A percentile compares a stretch with the other conserved stretches of the same genome.
phyloP scores from a whole-genome alignment of 192 early-diverging fungal species.

The Podila epicladia region DNA sequence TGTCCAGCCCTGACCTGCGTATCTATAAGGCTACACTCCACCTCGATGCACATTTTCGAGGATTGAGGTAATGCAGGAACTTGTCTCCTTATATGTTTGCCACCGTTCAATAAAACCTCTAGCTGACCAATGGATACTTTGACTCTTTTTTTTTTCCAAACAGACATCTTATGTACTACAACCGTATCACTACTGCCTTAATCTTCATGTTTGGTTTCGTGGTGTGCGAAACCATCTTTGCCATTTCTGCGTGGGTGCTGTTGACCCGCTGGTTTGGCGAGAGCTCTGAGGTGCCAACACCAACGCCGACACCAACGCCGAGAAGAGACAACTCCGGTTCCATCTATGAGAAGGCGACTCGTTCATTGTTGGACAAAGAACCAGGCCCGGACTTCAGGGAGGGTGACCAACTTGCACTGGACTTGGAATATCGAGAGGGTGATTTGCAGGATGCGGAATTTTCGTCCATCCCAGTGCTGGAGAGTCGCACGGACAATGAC shows the following conservation, averaged over 20 bases:
- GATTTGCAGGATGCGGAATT: no score
- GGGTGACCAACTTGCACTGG: no score
- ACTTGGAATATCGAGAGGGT: no score
- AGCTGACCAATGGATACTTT: not conserved
- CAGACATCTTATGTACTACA: slow-evolving; percentile 60
- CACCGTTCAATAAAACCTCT: not conserved
- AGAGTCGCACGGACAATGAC: no score
- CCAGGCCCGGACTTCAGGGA: no score
- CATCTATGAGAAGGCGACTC: no score
- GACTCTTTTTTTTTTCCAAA: not conserved
- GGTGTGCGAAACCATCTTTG: slow-evolving; percentile 51
- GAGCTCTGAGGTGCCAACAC: not conserved
- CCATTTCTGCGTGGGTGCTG: slow-evolving; percentile 45
- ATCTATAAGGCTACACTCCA: slow-evolving; percentile 53
- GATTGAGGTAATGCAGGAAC: slow-evolving; percentile 59
- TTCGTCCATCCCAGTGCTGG: no score
- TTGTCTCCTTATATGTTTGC: not conserved
- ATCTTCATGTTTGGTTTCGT: slow-evolving; percentile 49
- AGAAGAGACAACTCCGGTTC: no score
- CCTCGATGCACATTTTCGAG: slow-evolving; percentile 60
- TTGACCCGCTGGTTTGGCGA: slow-evolving; percentile 6
- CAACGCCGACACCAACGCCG: not conserved
- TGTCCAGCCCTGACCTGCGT: slow-evolving; percentile 49
- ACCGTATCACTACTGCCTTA: slow-evolving; percentile 38
- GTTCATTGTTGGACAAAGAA: no score